phyloP scores from a whole-genome alignment of 495 filamentous ascomycete genomes.

The Schizothecium vesticola region DNA sequence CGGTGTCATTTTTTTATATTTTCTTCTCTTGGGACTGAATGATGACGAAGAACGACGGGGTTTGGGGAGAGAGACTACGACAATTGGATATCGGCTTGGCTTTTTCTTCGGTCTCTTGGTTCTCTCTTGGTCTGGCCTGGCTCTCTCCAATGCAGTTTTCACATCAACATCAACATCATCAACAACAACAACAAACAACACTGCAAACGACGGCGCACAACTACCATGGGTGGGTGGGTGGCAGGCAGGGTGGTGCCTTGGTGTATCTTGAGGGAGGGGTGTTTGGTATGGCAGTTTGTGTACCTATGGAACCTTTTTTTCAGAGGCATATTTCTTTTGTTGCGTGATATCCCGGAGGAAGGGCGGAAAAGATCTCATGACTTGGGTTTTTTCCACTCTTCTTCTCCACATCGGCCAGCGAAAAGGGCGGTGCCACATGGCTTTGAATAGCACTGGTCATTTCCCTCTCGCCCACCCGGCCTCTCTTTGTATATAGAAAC shows the following conservation, averaged over 20 bases:
- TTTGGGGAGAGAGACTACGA: background rate
- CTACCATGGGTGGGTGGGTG: background rate
- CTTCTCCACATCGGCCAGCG: background rate
- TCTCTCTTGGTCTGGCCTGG: background rate
- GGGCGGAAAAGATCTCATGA: background rate
- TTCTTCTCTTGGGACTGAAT: background rate
- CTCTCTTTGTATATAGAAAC: background rate
- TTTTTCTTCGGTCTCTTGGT: background rate
- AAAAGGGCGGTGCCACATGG: background rate
- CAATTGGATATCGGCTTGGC: background rate
- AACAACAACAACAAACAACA: background rate
- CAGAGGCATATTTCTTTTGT: background rate
- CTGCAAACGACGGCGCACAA: background rate
- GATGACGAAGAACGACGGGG: background rate
- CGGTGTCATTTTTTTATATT: background rate
- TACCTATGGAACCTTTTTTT: background rate
- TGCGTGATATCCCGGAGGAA: background rate
- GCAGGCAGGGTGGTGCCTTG: background rate
- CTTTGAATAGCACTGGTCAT: too few species aligned
- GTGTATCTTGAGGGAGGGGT: background rate
- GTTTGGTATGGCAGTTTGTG: background rate
- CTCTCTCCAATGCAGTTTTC: background rate
- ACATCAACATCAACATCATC: background rate
- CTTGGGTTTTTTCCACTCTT: background rate
- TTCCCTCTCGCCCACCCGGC: background rate